phyloP scores from a whole-genome alignment of 2,329 filamentous ascomycete species.

The Talaromyces rugulosus region DNA sequence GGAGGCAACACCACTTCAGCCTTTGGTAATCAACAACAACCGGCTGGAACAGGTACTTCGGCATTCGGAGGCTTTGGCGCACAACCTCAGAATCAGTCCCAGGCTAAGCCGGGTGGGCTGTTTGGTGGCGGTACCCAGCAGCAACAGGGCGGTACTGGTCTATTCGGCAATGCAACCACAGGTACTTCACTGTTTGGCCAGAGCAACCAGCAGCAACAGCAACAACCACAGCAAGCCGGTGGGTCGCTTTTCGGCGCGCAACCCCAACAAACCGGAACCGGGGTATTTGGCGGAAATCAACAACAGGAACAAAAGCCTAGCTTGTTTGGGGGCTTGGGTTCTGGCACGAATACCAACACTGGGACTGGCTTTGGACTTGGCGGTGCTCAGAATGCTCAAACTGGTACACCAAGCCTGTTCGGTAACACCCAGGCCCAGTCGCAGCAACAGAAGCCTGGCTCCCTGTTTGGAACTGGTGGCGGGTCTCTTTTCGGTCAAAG shows the following conservation, averaged over 20 bases:
- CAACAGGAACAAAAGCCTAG: conserved; percentile 30
- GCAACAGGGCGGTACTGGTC: conserved; percentile 37
- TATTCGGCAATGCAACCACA: conserved; percentile 35
- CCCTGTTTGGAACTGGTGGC: conserved; percentile 49
- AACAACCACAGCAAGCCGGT: conserved; percentile 30
- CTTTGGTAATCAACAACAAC: conserved; percentile 38
- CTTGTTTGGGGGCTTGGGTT: conserved; percentile 46
- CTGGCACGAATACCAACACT: conserved; percentile 24
- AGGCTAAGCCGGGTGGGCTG: conserved; percentile 30
- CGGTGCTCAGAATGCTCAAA: conserved; percentile 38
- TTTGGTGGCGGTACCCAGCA: conserved; percentile 40
- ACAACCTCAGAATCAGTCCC: conserved; percentile 32
- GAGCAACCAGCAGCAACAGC: conserved; percentile 33
- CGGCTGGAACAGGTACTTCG: conserved; percentile 16
- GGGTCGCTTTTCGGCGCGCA: conserved; percentile 39
- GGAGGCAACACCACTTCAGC: conserved; percentile 36
- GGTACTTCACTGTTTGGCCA: conserved; percentile 34
- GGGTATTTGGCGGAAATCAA: conserved; percentile 31
- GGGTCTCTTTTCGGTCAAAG: conserved; percentile 45
- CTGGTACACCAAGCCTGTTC: conserved; percentile 41
- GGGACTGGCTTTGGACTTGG: conserved; percentile 38
- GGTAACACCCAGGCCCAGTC: conserved; percentile 46
- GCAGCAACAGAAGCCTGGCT: conserved; percentile 50
- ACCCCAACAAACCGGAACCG: conserved; percentile 27
- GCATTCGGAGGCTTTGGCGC: conserved; percentile 42